Conservation (phyloP, 78 protist genomes). For the Diacronema lutheri region DNA sequence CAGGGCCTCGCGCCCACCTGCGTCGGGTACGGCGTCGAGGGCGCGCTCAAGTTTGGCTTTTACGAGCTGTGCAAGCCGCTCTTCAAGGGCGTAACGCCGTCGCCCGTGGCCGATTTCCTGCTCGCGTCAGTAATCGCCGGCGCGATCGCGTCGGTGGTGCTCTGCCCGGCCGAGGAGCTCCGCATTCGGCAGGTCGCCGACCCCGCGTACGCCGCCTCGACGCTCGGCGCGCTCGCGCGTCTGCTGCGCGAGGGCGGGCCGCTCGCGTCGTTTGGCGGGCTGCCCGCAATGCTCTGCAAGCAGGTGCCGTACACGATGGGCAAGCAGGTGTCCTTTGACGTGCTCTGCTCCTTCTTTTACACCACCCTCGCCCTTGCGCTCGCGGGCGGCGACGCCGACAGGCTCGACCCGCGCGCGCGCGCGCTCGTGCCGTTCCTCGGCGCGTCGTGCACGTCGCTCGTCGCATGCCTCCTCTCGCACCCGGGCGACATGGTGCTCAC, state of each 20-base stretch:
- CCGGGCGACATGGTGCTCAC: neutral
- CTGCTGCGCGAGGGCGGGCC: neutral
- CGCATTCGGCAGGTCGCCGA: neutral
- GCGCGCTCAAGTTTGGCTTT: constrained; percentile 6
- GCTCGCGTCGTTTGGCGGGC: neutral
- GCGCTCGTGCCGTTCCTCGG: neutral
- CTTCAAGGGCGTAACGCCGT: too few species aligned
- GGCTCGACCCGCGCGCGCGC: too few species aligned
- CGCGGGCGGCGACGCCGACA: too few species aligned
- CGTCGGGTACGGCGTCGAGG: constrained; percentile 1
- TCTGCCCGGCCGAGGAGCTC: neutral
- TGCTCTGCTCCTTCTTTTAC: too few species aligned
- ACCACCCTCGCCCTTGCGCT: too few species aligned
- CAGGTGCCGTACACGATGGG: neutral
- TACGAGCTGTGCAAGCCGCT: neutral
- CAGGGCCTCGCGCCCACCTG: neutral
- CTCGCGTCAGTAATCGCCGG: neutral
- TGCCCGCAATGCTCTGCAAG: neutral
- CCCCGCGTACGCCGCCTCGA: neutral
- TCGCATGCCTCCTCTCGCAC: neutral
- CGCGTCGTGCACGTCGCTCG: neutral
- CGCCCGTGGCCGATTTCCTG: neutral
- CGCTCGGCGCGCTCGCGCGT: neutral
- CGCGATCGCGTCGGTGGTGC: neutral
- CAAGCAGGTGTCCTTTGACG: neutral